Percentiles rank a stretch among this genome's conserved stretches.
Evolutionary conservation across 768 basidiomycete genomes (phyloP).

Genomic region (Lactarius vividus): DNA sequence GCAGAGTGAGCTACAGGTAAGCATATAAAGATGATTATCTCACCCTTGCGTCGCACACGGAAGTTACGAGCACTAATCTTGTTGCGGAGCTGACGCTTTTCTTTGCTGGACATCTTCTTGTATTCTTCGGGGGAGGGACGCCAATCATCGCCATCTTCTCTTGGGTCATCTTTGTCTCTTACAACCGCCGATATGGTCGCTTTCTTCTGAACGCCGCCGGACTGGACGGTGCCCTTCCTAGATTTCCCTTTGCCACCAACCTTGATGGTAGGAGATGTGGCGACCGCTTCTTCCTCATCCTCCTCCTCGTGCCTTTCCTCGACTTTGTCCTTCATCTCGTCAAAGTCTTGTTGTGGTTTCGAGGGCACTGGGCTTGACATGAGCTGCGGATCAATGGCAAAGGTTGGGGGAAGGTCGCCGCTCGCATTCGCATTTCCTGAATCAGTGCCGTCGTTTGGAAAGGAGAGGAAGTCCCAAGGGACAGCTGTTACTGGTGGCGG

Average conservation of each 20-base stretch:
- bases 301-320: constrained; percentile 36
- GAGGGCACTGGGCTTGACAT: constrained; percentile 59
- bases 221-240: constrained; percentile 67
- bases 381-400: constrained; percentile 73
- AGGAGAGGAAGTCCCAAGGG: constrained; percentile 42
- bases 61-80: constrained; percentile 97
- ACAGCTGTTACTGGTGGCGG: constrained; percentile 32
- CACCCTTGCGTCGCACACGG: constrained; percentile 90
- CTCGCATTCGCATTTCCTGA: constrained; percentile 20
- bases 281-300: constrained; percentile 33
- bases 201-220: constrained; percentile 72
- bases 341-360: constrained; percentile 40
- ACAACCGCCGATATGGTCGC: constrained; percentile 36
- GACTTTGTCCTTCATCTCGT: constrained; percentile 37
- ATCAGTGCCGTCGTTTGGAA: constrained; percentile 33
- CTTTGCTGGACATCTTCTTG: constrained; percentile 92
- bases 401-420: constrained; percentile 33
- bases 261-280: constrained; percentile 33
- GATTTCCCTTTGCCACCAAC: constrained; percentile 49
- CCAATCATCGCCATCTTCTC: constrained; percentile 70
- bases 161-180: constrained; percentile 48
- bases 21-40: constrained; percentile 24
- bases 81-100: constrained; percentile 94
- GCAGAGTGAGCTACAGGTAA: not conserved
- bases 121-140: constrained; percentile 90